These are phyloP conservation scores for Scheffersomyces segobiensis DNA, from an alignment of 1,139 yeast species.

Conservation along the genomic window DNA sequence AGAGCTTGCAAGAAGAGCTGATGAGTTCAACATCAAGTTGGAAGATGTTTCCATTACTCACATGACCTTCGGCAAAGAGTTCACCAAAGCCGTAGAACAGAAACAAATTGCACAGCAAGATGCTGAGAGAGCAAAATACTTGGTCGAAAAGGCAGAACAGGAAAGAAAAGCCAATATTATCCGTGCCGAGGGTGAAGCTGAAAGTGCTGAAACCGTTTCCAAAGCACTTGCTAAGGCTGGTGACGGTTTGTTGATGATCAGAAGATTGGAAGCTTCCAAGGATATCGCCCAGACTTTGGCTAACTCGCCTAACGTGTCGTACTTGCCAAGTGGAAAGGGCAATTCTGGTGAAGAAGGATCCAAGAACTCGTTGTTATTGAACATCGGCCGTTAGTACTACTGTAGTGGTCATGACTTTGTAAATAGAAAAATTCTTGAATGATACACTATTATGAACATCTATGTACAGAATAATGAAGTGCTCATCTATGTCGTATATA, in stretches of 20 bases:
- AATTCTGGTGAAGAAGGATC: slow-evolving; percentile 29
- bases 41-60: slow-evolving; percentile 99
- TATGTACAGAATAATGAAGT: not conserved
- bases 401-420: not conserved
- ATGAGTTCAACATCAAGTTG: slow-evolving; percentile 83
- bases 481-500: slow-evolving; percentile 4
- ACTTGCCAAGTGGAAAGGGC: slow-evolving; percentile 65
- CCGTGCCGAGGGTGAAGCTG: slow-evolving; percentile 99
- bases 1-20: slow-evolving; percentile 82
- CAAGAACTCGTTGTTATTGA: slow-evolving; percentile 41
- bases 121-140: slow-evolving; percentile 93
- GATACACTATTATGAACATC: not conserved
- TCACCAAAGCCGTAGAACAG: slow-evolving; percentile 98
- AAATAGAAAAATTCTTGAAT: not conserved
- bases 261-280: slow-evolving; percentile 95
- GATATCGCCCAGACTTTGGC: slow-evolving; percentile 92
- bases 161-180: slow-evolving; percentile 93
- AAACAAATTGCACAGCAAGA: slow-evolving; percentile 99
- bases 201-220: slow-evolving; percentile 93
- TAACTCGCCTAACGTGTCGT: slow-evolving; percentile 82
- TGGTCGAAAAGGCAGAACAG: slow-evolving; percentile 97
- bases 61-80: slow-evolving; percentile 95
- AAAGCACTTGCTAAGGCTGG: slow-evolving; percentile 94
- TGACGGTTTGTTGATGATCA: slow-evolving; percentile 89
- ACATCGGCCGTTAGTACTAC: slow-evolving; percentile 32